Base-by-base conservation (phyloP, 495 filamentous ascomycete species). In the Astrocystis sublimbata region DNA sequence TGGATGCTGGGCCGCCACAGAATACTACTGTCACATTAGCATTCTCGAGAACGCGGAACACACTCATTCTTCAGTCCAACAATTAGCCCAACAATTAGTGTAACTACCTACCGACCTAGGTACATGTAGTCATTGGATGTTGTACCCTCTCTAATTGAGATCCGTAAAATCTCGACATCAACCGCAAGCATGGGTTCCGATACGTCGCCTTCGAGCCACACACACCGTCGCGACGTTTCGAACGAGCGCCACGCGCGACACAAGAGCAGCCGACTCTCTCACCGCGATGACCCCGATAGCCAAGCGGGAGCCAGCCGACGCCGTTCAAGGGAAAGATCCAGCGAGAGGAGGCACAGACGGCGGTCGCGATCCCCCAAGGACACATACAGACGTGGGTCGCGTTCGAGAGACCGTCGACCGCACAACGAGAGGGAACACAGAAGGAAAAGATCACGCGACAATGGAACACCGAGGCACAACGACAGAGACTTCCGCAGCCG, bases 311-410 rank as follows among this genome's bases (percentile, higher is more conserved):
- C 68, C 26, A 62, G 54, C 45, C 66, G 65, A 49, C 58, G 67
- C 0, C 67, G 69, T 30, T 77, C 75, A 28, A 60, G 61, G 21
- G 64, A 71, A 15, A 67, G 65, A 58, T 30, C 40, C 36, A 38
- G 17, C 30, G 60, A 56, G 6, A 62, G 17, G 23, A 66, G 64
- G 45, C 65, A 64, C 24, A 65, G 63, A 40, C 63, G 73, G 40
- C 75, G 77, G 26, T 80, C 78, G 12, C 68, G 67, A 53, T 75
- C 76, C 15, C 77, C 77, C 17, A 63, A 67, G 23, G 64, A 68
- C 24, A 58, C 66, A 54, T 63, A 53, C 57, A 62, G 68, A 33
- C 71, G 63, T n/a, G 70, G 70, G 61, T 76, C 78, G 13, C 72
- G 61, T 17, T 72, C 70, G 19, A 60, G 60, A 52, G 68, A 69